These are phyloP conservation scores for Clavaria fumosa DNA, from an alignment of 768 basidiomycete genomes.

Conservation along the genomic window DNA sequence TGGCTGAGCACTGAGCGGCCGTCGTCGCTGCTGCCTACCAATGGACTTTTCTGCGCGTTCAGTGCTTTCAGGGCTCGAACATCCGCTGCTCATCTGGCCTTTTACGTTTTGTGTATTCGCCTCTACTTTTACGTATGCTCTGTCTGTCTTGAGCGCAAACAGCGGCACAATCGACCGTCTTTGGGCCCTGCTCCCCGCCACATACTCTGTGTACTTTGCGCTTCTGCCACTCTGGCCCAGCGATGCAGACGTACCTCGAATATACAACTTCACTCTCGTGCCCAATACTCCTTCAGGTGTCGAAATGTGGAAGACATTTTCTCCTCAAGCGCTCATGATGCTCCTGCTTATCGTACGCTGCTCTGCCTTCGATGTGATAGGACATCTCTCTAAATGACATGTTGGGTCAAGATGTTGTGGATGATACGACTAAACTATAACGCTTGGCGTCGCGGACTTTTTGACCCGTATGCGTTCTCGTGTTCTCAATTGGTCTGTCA, in stretches of 20 bases:
- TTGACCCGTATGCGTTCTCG: constrained; percentile 54
- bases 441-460: constrained; percentile 71
- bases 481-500: constrained; percentile 2
- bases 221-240: constrained; percentile 48
- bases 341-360: constrained; percentile 40
- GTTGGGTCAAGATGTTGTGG: constrained; percentile 6
- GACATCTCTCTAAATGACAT: no score
- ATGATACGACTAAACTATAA: constrained; percentile 51
- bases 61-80: no score
- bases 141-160: no score
- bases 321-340: constrained; percentile 65
- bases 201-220: constrained; percentile 75
- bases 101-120: no score
- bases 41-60: no score
- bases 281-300: constrained; percentile 43
- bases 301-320: constrained; percentile 33
- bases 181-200: constrained; percentile 64
- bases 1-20: no score
- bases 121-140: no score
- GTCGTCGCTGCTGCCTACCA: no score
- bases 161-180: constrained; percentile 78
- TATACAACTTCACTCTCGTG: constrained; percentile 19
- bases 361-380: constrained; percentile 13
- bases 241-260: constrained; percentile 17
- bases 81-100: no score